Percentiles rank a stretch among this genome's conserved stretches.
Conservation (phyloP, 306 rosid genomes). For the Adenanthera pavonina region DNA sequence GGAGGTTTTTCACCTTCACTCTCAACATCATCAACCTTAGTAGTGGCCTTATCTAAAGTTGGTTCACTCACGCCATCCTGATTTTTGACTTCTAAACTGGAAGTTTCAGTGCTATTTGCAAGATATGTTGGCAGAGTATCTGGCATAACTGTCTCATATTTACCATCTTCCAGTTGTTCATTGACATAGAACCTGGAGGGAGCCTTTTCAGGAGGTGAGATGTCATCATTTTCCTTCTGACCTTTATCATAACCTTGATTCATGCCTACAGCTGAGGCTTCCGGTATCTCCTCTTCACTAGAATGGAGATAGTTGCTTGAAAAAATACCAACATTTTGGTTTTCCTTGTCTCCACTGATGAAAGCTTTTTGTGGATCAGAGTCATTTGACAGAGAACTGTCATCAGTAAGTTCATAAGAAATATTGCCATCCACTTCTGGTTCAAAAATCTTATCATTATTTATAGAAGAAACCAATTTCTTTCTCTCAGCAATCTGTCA, state of each 20-base stretch:
- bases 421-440: conserved; percentile 42
- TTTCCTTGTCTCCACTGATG: conserved; percentile 27
- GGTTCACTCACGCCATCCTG: conserved; percentile 37
- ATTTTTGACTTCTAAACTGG: conserved; percentile 40
- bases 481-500: conserved; percentile 85
- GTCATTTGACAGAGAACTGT: conserved; percentile 35
- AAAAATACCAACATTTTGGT: conserved; percentile 43
- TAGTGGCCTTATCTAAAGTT: conserved; percentile 36
- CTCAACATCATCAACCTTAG: conserved; percentile 36
- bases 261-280: conserved; percentile 39
- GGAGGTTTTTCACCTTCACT: conserved; percentile 53
- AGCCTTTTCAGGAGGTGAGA: conserved; percentile 37
- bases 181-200: conserved; percentile 36
- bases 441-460: conserved; percentile 45
- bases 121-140: conserved; percentile 48
- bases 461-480: conserved; percentile 69
- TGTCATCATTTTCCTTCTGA: conserved; percentile 44
- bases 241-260: conserved; percentile 40
- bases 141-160: conserved; percentile 40
- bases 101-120: conserved; percentile 28
- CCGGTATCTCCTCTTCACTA: conserved; percentile 48
- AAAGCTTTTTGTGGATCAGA: conserved; percentile 41
- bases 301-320: conserved; percentile 46
- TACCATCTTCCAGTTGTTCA: conserved; percentile 37
- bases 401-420: conserved; percentile 52